Evolutionary conservation across 805 yeast genomes (phyloP).

Genomic region (Wickerhamomyces bisporus): DNA sequence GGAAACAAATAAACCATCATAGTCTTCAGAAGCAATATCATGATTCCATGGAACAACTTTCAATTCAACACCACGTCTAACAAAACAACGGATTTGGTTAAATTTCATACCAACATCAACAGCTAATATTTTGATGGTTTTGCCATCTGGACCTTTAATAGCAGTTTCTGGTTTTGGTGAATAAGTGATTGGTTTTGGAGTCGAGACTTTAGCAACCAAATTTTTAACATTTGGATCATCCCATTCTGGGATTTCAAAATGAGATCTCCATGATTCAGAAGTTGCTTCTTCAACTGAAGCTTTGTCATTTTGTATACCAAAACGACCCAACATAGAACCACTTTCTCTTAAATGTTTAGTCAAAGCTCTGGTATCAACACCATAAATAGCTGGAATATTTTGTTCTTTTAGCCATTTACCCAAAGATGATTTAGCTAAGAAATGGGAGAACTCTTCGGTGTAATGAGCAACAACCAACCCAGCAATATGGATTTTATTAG

Average conservation of each 20-base stretch:
- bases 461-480: constrained; percentile 96
- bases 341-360: constrained; percentile 89
- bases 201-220: constrained; percentile 88
- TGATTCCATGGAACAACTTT: constrained; percentile 95
- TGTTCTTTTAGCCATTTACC: constrained; percentile 91
- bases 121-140: constrained; percentile 76
- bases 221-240: constrained; percentile 88
- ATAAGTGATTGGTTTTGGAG: constrained; percentile 69
- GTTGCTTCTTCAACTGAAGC: constrained; percentile 27
- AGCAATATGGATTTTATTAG: constrained; percentile 87
- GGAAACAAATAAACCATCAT: constrained; percentile 93
- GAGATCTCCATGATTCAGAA: constrained; percentile 49
- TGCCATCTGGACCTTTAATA: constrained; percentile 65
- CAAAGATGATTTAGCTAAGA: constrained; percentile 84
- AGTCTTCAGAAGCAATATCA: constrained; percentile 73
- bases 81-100: constrained; percentile 96
- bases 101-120: constrained; percentile 97
- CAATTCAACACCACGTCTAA: constrained; percentile 92
- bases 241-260: constrained; percentile 81
- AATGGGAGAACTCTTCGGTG: constrained; percentile 94
- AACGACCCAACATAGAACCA: constrained; percentile 92
- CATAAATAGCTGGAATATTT: constrained; percentile 93
- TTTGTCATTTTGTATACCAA: constrained; percentile 52
- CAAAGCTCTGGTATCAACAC: constrained; percentile 93
- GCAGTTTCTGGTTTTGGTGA: constrained; percentile 55